Evolutionary conservation across 306 rosid species (phyloP).

Genomic region (Dalbergia cochinchinensis): DNA sequence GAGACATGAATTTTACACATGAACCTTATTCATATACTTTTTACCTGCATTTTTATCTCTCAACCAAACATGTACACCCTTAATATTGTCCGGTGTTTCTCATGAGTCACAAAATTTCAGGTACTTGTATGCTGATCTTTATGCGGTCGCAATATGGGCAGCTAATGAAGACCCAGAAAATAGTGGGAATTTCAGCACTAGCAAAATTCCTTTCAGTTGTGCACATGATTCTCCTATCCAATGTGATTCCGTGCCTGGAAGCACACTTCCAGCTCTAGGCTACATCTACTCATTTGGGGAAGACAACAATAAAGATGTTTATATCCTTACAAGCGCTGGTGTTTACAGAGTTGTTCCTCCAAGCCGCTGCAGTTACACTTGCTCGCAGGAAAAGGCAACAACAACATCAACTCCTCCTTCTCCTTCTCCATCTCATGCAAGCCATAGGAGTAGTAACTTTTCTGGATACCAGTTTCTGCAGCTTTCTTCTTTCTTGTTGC

Average conservation of each 20-base stretch:
- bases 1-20: too few relatives aligned
- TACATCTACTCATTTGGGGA: slow-evolving; percentile 78
- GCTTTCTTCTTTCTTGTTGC: slow-evolving; percentile 38
- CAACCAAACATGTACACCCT: too few relatives aligned
- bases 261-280: slow-evolving; percentile 68
- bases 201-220: slow-evolving; percentile 70
- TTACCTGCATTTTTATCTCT: too few relatives aligned
- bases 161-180: slow-evolving; percentile 70
- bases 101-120: slow-evolving; percentile 46
- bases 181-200: slow-evolving; percentile 75
- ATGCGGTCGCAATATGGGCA: slow-evolving; percentile 74
- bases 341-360: slow-evolving; percentile 83
- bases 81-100: slow-evolving; percentile 14
- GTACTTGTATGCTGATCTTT: slow-evolving; percentile 84
- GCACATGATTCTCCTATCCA: slow-evolving; percentile 69
- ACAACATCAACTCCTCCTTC: slow-evolving; percentile 16
- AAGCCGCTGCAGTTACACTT: slow-evolving; percentile 68
- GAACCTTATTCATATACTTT: too few relatives aligned
- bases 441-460: slow-evolving; percentile 40
- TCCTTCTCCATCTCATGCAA: slow-evolving; percentile 44
- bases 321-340: slow-evolving; percentile 71
- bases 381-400: slow-evolving; percentile 63
- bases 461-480: slow-evolving; percentile 34
- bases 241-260: slow-evolving; percentile 63
- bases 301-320: slow-evolving; percentile 78